Evolutionary conservation across 2,329 filamentous ascomycete genomes (phyloP).

Genomic region (Pseudogymnoascus sp.): DNA sequence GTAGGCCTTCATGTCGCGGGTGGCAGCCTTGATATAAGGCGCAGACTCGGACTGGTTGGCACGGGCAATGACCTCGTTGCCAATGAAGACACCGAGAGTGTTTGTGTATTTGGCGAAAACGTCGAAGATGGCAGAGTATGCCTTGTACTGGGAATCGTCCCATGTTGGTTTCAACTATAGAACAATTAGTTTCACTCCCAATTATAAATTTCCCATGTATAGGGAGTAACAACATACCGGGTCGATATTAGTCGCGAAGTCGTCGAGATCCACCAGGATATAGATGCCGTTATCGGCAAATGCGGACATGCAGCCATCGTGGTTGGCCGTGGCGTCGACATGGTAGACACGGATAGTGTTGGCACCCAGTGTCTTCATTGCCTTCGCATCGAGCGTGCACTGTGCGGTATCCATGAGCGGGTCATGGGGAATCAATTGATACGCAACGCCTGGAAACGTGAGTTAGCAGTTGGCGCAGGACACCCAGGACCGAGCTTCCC

Average conservation of each 20-base stretch:
- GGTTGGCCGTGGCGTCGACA: conserved; percentile 62
- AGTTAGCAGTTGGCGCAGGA: neutral
- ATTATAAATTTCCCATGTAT: neutral
- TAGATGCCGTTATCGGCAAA: conserved; percentile 79
- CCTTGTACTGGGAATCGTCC: conserved; percentile 62
- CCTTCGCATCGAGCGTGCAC: conserved; percentile 62
- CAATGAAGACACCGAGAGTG: conserved; percentile 74
- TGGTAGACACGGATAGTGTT: conserved; percentile 87
- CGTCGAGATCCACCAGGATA: conserved; percentile 74
- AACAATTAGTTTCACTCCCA: conserved; percentile 14
- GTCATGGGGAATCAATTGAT: conserved; percentile 56
- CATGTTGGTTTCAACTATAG: conserved; percentile 52
- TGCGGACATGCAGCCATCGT: conserved; percentile 71
- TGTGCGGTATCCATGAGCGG: conserved; percentile 68
- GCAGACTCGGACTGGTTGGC: conserved; percentile 53
- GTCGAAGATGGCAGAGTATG: conserved; percentile 66
- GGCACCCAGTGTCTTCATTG: conserved; percentile 73
- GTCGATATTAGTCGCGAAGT: conserved; percentile 59
- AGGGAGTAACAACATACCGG: conserved; percentile 35
- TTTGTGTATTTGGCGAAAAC: conserved; percentile 71
- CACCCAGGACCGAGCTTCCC: conserved; percentile 10
- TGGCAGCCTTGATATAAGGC: conserved; percentile 75
- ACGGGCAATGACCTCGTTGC: conserved; percentile 74
- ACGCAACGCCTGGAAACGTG: conserved; percentile 55
- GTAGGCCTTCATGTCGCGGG: conserved; percentile 75